Evolutionary conservation across 768 basidiomycete genomes (phyloP), one percentile per base, ranked within the genome.

Genomic region (Russula earlei): DNA sequence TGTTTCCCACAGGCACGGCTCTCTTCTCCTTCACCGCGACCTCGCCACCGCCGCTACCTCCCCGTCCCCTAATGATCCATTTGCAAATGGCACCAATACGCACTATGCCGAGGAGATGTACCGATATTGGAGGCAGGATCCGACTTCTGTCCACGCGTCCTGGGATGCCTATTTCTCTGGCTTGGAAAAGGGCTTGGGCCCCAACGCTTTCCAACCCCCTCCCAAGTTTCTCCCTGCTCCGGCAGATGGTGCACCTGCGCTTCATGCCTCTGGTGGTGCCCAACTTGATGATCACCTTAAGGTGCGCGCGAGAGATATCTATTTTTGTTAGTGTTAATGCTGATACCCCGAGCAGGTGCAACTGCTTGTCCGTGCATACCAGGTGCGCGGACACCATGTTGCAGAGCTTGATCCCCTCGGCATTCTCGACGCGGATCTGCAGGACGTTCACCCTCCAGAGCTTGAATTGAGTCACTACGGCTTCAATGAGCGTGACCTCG

Each of bases 81-180:
- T 97, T 69, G 94, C 93, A 12, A 95, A 91, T 56, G 93, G 92
- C 40, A 93, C 87, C 40, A 97, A 96, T 71, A 77, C 91, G 22
- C 93, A 95, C 75, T 98, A 98, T 68, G 87, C 87, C 19, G 94
- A 90, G 65, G 91, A 95, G 71, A 97, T 97, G 95, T 97, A 95
- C 73, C 81, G 83, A 62, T 82, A 85, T 63, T 92, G 90, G 91
- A 80, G 79, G 69, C 79, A 89, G 73, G 91, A 99, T 71, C 90
- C 92, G 41, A 79, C 81, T 59, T 85, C 88, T 20, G 96, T 99
- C 0, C 96, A 99, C 74, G 76, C 81, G 0, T 96, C 93, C 4
- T 99, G 96, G 96, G 79, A 87, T 58, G 79, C 84, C 49, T 99
- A 99, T 73, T 99, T 99, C 67, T 79, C 84, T 3, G 95, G 91